Evolutionary conservation across 805 yeast species (phyloP).

Genomic region (Danielozyma ontarioensis): DNA sequence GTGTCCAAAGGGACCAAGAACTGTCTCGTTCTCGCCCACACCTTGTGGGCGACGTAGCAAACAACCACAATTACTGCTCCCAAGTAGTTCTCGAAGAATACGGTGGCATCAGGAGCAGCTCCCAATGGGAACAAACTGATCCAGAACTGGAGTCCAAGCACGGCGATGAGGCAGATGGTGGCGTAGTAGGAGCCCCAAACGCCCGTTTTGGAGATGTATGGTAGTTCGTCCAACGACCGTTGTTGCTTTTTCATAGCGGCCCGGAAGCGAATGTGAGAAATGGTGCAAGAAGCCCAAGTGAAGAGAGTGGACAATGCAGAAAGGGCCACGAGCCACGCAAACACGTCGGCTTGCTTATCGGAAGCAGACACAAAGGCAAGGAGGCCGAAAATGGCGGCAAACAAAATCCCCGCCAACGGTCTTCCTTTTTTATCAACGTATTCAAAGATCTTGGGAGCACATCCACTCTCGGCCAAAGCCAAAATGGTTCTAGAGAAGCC

Average conservation of each 20-base stretch:
- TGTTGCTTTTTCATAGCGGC: slow-evolving; percentile 17
- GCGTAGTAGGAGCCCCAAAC: slow-evolving; percentile 21
- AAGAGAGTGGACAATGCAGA: slow-evolving; percentile 23
- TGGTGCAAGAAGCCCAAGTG: slow-evolving; percentile 24
- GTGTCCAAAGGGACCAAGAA: slow-evolving; percentile 13
- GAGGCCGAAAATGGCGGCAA: slow-evolving; percentile 30
- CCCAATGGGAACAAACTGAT: slow-evolving; percentile 23
- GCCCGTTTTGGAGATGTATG: slow-evolving; percentile 18
- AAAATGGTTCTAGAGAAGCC: slow-evolving; percentile 39
- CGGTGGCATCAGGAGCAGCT: slow-evolving; percentile 11
- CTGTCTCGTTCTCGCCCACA: slow-evolving; percentile 15
- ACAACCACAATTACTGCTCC: slow-evolving; percentile 18
- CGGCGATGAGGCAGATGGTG: slow-evolving; percentile 15
- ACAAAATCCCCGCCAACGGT: slow-evolving; percentile 33
- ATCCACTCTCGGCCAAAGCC: slow-evolving; percentile 35
- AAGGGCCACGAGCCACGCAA: slow-evolving; percentile 24
- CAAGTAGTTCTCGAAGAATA: slow-evolving; percentile 21
- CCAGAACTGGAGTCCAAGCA: slow-evolving; percentile 24
- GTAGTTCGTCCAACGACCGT: slow-evolving; percentile 14
- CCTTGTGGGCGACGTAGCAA: slow-evolving; percentile 19
- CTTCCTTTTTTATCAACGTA: slow-evolving; percentile 38
- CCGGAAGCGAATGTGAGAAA: slow-evolving; percentile 19
- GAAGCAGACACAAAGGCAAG: slow-evolving; percentile 38
- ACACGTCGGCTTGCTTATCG: slow-evolving; percentile 30
- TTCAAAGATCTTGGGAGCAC: slow-evolving; percentile 29